Percentiles rank a stretch among this genome's conserved stretches.
Evolutionary conservation across 164 flowering plant genomes (phyloP).

Genomic region (Annona squamosa): DNA sequence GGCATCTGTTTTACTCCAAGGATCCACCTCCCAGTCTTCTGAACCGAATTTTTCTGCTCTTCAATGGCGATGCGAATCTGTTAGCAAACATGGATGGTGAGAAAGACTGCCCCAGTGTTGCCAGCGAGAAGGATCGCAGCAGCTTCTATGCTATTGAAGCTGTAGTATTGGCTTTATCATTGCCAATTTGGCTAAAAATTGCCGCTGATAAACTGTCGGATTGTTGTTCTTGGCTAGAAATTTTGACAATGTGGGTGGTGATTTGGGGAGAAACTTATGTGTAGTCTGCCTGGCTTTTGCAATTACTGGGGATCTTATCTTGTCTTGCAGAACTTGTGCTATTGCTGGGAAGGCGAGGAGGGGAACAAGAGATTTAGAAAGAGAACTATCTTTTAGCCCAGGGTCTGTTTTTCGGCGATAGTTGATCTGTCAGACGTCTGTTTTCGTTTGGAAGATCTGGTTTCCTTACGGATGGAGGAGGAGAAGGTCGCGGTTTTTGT

Average conservation of each 20-base stretch:
- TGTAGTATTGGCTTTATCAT: neutral
- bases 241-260: slow-evolving; percentile 46
- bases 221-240: slow-evolving; percentile 47
- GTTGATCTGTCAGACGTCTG: no score
- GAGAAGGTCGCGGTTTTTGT: no score
- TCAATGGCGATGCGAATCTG: slow-evolving; percentile 63
- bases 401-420: no score
- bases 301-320: no score
- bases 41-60: slow-evolving; percentile 31
- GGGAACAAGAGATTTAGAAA: no score
- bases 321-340: no score
- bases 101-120: slow-evolving; percentile 49
- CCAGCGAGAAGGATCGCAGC: slow-evolving; percentile 1
- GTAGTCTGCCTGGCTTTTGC: no score
- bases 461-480: no score
- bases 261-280: no score
- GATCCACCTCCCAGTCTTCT: slow-evolving; percentile 25
- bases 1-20: slow-evolving; percentile 58
- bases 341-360: no score
- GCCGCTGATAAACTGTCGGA: slow-evolving; percentile 19
- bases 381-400: no score
- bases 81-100: slow-evolving; percentile 63
- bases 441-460: no score
- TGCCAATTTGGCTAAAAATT: neutral
- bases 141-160: neutral